phyloP scores from a whole-genome alignment of 2,329 filamentous ascomycete genomes.

The Helotiales sp. region DNA sequence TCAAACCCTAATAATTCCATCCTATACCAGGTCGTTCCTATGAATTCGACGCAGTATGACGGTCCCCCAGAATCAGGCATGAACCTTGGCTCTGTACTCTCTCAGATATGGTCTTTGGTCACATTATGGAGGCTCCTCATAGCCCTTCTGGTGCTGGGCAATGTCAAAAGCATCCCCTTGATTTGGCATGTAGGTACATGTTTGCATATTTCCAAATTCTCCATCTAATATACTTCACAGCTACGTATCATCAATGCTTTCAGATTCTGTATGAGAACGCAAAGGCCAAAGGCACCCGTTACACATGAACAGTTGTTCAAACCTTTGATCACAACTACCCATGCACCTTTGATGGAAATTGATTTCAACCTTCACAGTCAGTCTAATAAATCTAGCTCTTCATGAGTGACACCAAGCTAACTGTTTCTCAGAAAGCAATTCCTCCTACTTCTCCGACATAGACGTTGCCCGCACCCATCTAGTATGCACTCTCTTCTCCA shows the following conservation, averaged over 20 bases:
- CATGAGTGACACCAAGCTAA: background rate
- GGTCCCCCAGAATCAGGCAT: background rate
- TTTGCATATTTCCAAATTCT: background rate
- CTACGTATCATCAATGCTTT: conserved; percentile 40
- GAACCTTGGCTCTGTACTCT: conserved; percentile 6
- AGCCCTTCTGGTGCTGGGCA: conserved; percentile 46
- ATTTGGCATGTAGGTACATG: conserved; percentile 59
- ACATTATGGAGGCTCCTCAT: conserved; percentile 35
- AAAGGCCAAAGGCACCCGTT: conserved; percentile 42
- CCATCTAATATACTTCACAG: conserved; percentile 20
- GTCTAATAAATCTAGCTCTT: background rate
- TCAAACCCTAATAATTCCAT: conserved; percentile 5
- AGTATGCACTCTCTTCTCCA: conserved; percentile 49
- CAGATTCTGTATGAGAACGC: conserved; percentile 45
- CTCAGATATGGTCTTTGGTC: conserved; percentile 28
- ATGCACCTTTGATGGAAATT: conserved; percentile 62
- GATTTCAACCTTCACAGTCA: conserved; percentile 70
- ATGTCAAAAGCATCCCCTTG: conserved; percentile 59
- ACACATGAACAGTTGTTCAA: conserved; percentile 60
- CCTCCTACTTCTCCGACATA: conserved; percentile 69
- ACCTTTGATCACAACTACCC: conserved; percentile 60
- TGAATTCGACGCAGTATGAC: conserved; percentile 4
- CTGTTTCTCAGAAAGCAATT: conserved; percentile 54
- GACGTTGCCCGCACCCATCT: conserved; percentile 67
- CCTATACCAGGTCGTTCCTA: conserved; percentile 4